A percentile compares a stretch with the other conserved stretches of the same genome.
Evolutionary conservation across 371 early-diverging fungal genomes (phyloP).

Genomic region (Mucor lusitanicus): DNA sequence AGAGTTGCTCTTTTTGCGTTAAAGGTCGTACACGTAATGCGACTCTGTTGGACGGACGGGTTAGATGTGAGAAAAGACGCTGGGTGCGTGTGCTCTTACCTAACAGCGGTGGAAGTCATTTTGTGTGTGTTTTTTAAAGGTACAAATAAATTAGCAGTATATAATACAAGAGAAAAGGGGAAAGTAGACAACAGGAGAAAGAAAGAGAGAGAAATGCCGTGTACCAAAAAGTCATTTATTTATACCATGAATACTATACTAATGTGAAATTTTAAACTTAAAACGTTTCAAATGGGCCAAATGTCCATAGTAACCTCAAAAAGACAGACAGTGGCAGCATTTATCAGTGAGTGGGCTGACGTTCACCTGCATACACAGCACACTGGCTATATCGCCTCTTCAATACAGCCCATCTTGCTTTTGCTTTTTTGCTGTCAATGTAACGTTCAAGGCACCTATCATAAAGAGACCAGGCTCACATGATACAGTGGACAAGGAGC

Average conservation of each 20-base stretch:
- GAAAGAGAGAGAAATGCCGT: neutral
- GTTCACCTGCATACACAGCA: neutral
- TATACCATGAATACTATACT: neutral
- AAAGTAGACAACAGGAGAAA: neutral
- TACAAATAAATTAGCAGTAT: neutral
- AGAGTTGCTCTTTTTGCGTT: conserved; percentile 72
- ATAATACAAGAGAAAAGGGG: neutral
- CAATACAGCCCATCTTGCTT: neutral
- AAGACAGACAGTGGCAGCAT: neutral
- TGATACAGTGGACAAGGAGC: neutral
- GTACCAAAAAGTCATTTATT: neutral
- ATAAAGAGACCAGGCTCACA: neutral
- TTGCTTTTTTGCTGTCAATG: neutral
- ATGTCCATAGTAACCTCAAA: neutral
- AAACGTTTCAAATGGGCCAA: conserved; percentile 12
- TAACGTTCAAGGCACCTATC: neutral
- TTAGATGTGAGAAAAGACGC: neutral
- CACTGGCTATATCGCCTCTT: neutral
- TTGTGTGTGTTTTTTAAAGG: neutral
- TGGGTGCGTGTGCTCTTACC: conserved; percentile 13
- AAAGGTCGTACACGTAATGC: conserved; percentile 82
- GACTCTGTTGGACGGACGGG: conserved; percentile 50
- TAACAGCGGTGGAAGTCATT: conserved; percentile 43
- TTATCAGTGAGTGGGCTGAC: conserved; percentile 8
- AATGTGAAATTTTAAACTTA: conserved; percentile 6